phyloP scores from a whole-genome alignment of 2,329 filamentous ascomycete genomes.

The Colletotrichum siamense region DNA sequence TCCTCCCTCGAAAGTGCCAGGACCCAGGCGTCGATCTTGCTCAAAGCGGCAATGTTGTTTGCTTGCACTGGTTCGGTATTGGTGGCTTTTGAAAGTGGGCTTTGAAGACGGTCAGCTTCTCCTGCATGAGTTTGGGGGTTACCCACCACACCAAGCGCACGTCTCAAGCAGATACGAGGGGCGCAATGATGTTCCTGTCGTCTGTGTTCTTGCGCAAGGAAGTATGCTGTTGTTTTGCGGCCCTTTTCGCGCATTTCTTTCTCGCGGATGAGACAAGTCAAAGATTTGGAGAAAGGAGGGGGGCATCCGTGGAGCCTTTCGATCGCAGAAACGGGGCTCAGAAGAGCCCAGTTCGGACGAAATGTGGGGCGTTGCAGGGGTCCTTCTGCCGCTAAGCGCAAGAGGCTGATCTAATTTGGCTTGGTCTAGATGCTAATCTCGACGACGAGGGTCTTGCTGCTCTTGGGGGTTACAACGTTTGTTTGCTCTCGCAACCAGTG shows the following conservation, averaged over 20 bases:
- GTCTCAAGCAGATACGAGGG: background rate
- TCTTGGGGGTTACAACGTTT: background rate
- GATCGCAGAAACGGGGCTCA: background rate
- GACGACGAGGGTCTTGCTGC: slow-evolving; percentile 5
- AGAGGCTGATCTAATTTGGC: slow-evolving; percentile 11
- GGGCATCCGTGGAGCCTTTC: background rate
- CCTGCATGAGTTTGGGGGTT: background rate
- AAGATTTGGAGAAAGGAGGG: background rate
- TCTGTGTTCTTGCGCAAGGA: background rate
- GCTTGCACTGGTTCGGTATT: slow-evolving; percentile 6
- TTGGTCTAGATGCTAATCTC: slow-evolving; percentile 18
- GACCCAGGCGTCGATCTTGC: background rate
- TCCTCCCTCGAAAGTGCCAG: background rate
- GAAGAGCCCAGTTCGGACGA: background rate
- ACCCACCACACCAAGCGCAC: background rate
- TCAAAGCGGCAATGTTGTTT: background rate
- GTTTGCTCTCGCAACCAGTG: slow-evolving; percentile 8
- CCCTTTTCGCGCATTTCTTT: background rate
- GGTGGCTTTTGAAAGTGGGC: background rate
- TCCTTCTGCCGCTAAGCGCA: background rate
- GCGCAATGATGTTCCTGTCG: background rate
- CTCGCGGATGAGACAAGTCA: background rate
- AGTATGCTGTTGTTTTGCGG: background rate
- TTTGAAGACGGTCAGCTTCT: slow-evolving; percentile 2
- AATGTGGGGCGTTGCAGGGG: background rate